Evolutionary conservation across 805 yeast genomes (phyloP), one percentile per base, ranked within the genome.

Genomic region (Ogataea naganishii): DNA sequence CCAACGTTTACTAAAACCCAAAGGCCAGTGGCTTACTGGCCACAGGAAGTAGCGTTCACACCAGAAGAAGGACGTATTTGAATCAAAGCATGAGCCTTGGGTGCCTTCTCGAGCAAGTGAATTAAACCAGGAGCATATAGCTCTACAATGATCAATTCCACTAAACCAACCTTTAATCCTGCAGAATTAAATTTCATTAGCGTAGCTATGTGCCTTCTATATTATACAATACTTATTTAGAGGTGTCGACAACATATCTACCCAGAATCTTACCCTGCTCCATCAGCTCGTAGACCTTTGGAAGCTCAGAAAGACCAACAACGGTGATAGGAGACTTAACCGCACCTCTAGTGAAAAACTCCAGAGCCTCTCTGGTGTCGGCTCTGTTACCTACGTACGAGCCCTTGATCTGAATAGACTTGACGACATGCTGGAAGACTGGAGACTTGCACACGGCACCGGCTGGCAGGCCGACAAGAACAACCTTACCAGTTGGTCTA

Each of bases 311-410:
- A 47, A 83, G 67, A 35, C 86, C 85, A 31, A 76, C 85, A 56
- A 85, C 53, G 64, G 72, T 72, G 63, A 81, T 75, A 45, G 60
- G 82, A 31, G 80, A 69, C 39, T 66, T 58, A 46, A 78, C 75
- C 44, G 72, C 59, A 33, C 85, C 85, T 57, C 83, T 66, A 35
- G 66, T 38, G 51, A 75, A 78, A 67, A 78, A 77, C 46, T 78
- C 83, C 34, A 78, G 51, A 27, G 85, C 85, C 58, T 78, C 86
- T 40, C 78, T 70, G 41, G 89, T 72, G 61, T 84, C 95, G 41
- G 80, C 80, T 62, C 94, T 78, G 74, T 81, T 81, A 47, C 94
- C 95, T 39, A 83, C 94, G 53, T 80, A 80, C 31, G 94, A 81
- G 46, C 92, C 94, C 56, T 66, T 73, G 52, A 83, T 77, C 49